Base-by-base conservation (phyloP, 2,329 filamentous ascomycete species). In the Venturia oleaginea region DNA sequence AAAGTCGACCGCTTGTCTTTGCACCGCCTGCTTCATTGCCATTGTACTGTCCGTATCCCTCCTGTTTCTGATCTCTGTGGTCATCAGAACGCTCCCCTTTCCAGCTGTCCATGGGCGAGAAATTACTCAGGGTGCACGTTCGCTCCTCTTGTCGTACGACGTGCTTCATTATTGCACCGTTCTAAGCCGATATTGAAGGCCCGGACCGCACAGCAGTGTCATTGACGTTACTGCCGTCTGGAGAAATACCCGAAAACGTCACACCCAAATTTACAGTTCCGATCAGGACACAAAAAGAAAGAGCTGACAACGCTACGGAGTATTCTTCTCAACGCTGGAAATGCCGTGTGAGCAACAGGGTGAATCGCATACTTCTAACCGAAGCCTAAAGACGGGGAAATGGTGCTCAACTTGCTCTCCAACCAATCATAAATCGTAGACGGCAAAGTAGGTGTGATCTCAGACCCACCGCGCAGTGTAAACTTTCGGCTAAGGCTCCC, bases 271-370 rank as follows among this genome's bases (percentile, higher is more conserved):
- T 51, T n/a, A 19, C 27, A 10, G 27, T 27, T 32, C 17, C 32
- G 48, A 32, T 32, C 48, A 54, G 30, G 48, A 24, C 48, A 54
- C 43, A 32, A 54, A 54, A 54, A 54, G 24, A 54, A 54, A 54
- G 22, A 51, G 11, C 15, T 19, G 22, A 10, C 24, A 22, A 2
- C 24, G 15, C 4, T 30, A n/a, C n/a, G n/a, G n/a, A n/a, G n/a
- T n/a, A n/a, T 51, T 13, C 46, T 15, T 51, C 2, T 51, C 8
- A 8, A 30, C 6, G 27, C 11, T 27, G 8, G 48, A 2, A 3
- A 17, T 54, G 48, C 48, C 24, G 24, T 30, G 30, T 7, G 32
- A 4, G 48, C 30, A 54, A 22, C 48, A 54, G 48, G 48, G 48
- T 17, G 4, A 30, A 54, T 4, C 30, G 6, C 48, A 30, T 54